Evolutionary conservation across 2,329 filamentous ascomycete species (phyloP).

Genomic region (Fusarium sp.): DNA sequence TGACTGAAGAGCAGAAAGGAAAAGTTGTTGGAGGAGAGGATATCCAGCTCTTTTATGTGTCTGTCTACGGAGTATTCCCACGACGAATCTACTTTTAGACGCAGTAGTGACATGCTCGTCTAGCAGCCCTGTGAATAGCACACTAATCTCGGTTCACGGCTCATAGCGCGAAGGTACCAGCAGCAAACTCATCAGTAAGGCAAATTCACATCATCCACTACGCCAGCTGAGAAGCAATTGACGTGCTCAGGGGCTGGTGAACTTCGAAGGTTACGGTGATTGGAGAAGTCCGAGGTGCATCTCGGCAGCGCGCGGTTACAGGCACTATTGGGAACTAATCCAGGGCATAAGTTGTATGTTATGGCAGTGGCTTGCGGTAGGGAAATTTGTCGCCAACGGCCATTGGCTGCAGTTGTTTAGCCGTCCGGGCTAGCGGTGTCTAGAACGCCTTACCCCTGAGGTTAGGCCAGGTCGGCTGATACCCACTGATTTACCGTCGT

Average conservation of each 20-base stretch:
- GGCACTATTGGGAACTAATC: background rate
- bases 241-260: background rate
- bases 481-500: background rate
- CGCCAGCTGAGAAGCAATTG: background rate
- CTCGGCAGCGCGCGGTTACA: background rate
- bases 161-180: background rate
- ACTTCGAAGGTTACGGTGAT: background rate
- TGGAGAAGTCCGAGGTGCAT: background rate
- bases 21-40: background rate
- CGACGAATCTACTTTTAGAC: background rate
- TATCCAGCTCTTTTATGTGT: conserved; percentile 11
- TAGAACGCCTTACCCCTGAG: background rate
- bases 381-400: background rate
- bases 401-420: background rate
- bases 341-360: background rate
- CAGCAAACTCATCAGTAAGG: background rate
- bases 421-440: background rate
- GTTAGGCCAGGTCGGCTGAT: background rate
- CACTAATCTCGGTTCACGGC: conserved; percentile 7
- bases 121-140: background rate
- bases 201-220: background rate
- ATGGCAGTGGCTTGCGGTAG: background rate
- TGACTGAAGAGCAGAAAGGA: conserved; percentile 16
- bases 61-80: background rate
- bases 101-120: background rate